phyloP scores from a whole-genome alignment of 1,284 basidiomycete genomes.

The Microbotryomycetes sp. region DNA sequence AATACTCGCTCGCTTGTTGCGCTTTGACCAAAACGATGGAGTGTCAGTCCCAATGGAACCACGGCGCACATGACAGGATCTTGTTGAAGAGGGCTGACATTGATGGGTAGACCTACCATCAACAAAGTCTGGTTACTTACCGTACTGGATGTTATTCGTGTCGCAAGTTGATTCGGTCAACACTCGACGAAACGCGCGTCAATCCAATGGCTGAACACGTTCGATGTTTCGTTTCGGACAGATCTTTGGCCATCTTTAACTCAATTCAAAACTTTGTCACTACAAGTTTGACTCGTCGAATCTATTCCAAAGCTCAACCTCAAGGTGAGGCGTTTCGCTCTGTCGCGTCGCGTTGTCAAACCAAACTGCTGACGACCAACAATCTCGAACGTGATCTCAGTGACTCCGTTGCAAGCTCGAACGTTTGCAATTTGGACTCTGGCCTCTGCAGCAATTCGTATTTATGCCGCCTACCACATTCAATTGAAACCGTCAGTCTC shows the following conservation, averaged over 20 bases:
- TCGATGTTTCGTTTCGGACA: constrained; percentile 1
- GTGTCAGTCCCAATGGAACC: no score
- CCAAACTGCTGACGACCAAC: no score
- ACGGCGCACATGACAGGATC: no score
- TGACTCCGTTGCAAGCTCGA: constrained; percentile 73
- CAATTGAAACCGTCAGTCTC: constrained; percentile 63
- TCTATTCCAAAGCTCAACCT: constrained; percentile 54
- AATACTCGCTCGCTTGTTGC: no score
- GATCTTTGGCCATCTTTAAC: constrained; percentile 69
- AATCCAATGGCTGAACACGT: not conserved
- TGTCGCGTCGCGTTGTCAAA: not conserved
- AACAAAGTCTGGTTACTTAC: constrained; percentile 46
- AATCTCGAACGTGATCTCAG: constrained; percentile 46
- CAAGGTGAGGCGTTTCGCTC: not conserved
- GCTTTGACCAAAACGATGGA: no score
- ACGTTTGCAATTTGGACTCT: constrained; percentile 86
- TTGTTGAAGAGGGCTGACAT: no score
- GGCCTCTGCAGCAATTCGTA: constrained; percentile 68
- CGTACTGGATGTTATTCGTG: constrained; percentile 77
- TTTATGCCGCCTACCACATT: constrained; percentile 82
- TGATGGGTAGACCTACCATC: not conserved
- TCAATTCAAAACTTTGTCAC: constrained; percentile 73
- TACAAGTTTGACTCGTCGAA: constrained; percentile 63
- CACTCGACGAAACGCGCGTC: no score
- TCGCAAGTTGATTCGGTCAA: constrained; percentile 45